These are phyloP conservation scores for Salmacisia buchloeana DNA, from an alignment of 1,284 basidiomycete genomes.

Conservation along the genomic window DNA sequence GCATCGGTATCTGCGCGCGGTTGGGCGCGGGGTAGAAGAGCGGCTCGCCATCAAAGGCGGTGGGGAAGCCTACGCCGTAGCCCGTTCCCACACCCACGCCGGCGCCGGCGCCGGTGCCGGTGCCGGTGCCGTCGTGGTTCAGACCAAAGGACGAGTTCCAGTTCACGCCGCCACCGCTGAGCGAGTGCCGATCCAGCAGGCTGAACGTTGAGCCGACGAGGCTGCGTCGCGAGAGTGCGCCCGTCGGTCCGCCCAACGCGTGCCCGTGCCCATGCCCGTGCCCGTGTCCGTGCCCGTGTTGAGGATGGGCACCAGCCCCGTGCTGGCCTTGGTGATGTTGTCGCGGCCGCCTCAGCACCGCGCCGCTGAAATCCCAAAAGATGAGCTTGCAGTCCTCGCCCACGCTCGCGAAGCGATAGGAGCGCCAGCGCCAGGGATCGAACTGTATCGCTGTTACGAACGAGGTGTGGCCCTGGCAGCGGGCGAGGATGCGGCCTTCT, in stretches of 20 bases:
- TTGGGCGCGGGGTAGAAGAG: slow-evolving; percentile 79
- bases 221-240: no score
- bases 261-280: no score
- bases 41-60: slow-evolving; percentile 48
- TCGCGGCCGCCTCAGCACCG: slow-evolving; percentile 27
- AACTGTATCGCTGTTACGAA: slow-evolving; percentile 86
- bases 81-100: no score
- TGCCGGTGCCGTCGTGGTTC: no score
- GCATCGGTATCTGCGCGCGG: slow-evolving; percentile 76
- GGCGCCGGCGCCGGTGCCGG: no score
- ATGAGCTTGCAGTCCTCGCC: slow-evolving; percentile 45
- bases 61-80: slow-evolving; percentile 5
- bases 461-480: slow-evolving; percentile 92
- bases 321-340: slow-evolving; percentile 4
- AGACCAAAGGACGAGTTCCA: no score
- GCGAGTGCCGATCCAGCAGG: no score
- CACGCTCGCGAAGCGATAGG: slow-evolving; percentile 41
- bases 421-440: slow-evolving; percentile 64
- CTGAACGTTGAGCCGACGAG: no score
- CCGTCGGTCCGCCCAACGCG: no score
- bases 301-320: not conserved
- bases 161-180: no score
- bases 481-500: slow-evolving; percentile 65
- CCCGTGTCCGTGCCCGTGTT: no score
- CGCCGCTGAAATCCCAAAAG: slow-evolving; percentile 18